These are phyloP conservation scores for Tolypocladium album DNA, from an alignment of 2,329 filamentous ascomycete species.

Conservation along the genomic window DNA sequence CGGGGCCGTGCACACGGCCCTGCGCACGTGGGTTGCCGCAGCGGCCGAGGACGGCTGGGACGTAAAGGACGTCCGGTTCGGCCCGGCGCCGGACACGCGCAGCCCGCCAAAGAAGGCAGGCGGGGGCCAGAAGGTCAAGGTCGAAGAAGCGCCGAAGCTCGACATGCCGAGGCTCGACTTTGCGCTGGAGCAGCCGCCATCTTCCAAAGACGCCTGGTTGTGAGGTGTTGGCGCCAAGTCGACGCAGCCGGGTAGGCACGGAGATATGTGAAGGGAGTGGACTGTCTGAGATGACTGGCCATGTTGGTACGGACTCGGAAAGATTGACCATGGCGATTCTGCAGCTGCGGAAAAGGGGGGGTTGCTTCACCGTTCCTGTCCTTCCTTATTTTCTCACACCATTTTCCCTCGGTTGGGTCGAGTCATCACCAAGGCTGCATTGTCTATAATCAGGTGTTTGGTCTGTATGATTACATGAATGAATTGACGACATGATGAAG, in stretches of 20 bases:
- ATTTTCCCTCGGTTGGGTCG: constrained; percentile 2
- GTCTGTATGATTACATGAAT: constrained; percentile 24
- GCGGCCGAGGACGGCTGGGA: constrained; percentile 84
- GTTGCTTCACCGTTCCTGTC: background rate
- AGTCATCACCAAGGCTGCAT: constrained; percentile 9
- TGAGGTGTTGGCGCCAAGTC: constrained; percentile 1
- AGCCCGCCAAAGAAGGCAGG: constrained; percentile 19
- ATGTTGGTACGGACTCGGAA: background rate
- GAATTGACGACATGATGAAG: constrained; percentile 24
- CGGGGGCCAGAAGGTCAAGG: constrained; percentile 31
- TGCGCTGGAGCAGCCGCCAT: constrained; percentile 22
- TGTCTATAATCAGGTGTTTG: constrained; percentile 12
- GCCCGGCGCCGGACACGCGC: constrained; percentile 33
- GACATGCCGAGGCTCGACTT: constrained; percentile 50
- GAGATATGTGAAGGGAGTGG: background rate
- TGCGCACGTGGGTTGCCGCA: constrained; percentile 84
- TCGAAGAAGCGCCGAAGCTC: constrained; percentile 47
- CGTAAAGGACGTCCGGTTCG: constrained; percentile 68
- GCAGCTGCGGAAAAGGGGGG: background rate
- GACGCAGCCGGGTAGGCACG: background rate
- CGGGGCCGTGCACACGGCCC: constrained; percentile 75
- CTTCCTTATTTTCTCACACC: constrained; percentile 3
- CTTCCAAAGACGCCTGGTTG: constrained; percentile 20
- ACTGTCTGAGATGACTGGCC: background rate
- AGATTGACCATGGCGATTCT: background rate